Percentiles rank a stretch among this genome's conserved stretches.
These are phyloP conservation scores for Metschnikowia peoriensis DNA, from an alignment of 805 yeast species.

Conservation along the genomic window DNA sequence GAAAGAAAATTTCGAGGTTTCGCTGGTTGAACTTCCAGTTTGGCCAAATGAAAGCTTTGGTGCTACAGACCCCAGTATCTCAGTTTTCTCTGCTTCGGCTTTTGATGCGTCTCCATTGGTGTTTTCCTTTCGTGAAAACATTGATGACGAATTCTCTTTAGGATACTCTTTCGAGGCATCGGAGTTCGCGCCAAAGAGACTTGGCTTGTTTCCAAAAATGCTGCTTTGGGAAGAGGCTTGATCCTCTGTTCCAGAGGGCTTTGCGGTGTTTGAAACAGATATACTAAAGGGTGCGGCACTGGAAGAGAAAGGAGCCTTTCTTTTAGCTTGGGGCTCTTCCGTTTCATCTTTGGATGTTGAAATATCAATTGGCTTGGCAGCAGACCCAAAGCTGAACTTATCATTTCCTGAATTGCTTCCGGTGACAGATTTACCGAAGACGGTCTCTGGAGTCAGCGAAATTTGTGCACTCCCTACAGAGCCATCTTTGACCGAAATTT, in stretches of 20 bases:
- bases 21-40: background rate
- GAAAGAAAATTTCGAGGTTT: conserved; percentile 2
- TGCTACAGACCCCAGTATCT: background rate
- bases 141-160: background rate
- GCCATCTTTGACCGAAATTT: background rate
- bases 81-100: background rate
- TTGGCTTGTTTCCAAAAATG: background rate
- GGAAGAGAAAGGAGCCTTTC: background rate
- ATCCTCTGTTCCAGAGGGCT: background rate
- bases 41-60: conserved; percentile 18
- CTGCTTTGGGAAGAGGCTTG: background rate
- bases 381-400: conserved; percentile 4
- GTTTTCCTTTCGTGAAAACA: background rate
- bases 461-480: background rate
- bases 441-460: background rate
- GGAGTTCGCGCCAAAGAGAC: conserved; percentile 1
- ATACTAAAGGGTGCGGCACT: background rate
- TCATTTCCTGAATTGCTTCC: background rate
- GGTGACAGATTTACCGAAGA: background rate
- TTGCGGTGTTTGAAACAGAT: background rate
- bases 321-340: conserved; percentile 1
- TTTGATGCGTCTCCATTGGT: background rate
- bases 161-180: background rate
- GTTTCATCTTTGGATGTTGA: conserved; percentile 1
- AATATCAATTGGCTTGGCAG: background rate